Conservation (phyloP, 495 filamentous ascomycete species). For the Poronia punctata region DNA sequence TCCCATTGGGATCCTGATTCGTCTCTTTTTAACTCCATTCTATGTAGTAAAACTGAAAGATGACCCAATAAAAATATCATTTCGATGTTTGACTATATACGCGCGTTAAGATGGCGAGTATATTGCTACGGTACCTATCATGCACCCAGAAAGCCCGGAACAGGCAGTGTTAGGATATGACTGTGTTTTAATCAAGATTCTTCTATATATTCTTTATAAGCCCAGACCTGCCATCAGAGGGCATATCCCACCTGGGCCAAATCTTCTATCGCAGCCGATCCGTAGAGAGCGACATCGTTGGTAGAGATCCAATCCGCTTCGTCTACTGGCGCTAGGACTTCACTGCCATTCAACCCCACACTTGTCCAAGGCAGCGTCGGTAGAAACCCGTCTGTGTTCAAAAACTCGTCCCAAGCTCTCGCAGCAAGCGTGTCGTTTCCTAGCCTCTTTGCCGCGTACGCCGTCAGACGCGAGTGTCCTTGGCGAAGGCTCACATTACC, state of each 20-base stretch:
- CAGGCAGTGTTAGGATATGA: too few species aligned
- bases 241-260: constrained; percentile 30
- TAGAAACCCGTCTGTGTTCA: constrained; percentile 30
- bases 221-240: too few species aligned
- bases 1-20: too few species aligned
- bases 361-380: constrained; percentile 26
- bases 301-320: constrained; percentile 38
- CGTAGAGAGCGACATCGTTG: constrained; percentile 39
- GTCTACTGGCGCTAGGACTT: constrained; percentile 30
- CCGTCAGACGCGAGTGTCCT: constrained; percentile 40
- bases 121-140: too few species aligned
- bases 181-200: too few species aligned
- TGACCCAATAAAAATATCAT: too few species aligned
- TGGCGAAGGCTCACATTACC: constrained; percentile 31
- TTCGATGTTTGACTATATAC: too few species aligned
- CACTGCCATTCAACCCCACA: constrained; percentile 25
- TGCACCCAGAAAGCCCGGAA: too few species aligned
- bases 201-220: too few species aligned
- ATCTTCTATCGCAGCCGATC: constrained; percentile 38
- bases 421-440: constrained; percentile 28
- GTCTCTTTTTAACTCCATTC: too few species aligned
- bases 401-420: constrained; percentile 39
- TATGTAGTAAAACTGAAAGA: too few species aligned
- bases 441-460: constrained; percentile 28
- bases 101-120: too few species aligned